Percentiles rank a stretch among this genome's conserved stretches.
These are phyloP conservation scores for Hydrangea macrophylla DNA, from an alignment of 148 eudicot species.

Conservation along the genomic window DNA sequence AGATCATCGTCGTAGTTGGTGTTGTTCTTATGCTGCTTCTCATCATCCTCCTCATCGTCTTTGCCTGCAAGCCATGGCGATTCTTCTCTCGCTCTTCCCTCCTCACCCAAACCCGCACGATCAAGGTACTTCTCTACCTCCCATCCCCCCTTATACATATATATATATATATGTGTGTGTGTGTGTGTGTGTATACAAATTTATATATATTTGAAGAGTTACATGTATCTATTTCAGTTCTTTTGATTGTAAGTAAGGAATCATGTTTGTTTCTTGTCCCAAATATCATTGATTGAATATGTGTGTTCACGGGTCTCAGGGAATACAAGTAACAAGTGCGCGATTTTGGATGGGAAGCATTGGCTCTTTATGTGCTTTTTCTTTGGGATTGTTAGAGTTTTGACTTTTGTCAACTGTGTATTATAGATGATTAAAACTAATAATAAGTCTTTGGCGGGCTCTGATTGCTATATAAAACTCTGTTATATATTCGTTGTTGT, in stretches of 20 bases:
- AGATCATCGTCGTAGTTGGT: constrained; percentile 17
- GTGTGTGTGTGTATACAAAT: background rate
- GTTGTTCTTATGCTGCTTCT: constrained; percentile 50
- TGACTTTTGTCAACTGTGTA: background rate
- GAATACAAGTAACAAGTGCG: too few species aligned
- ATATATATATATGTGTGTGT: background rate
- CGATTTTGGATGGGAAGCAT: constrained; percentile 3
- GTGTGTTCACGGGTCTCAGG: background rate
- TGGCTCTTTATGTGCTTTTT: background rate
- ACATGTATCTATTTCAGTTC: background rate
- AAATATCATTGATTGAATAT: background rate
- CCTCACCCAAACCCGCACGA: constrained; percentile 33
- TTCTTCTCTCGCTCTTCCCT: constrained; percentile 28
- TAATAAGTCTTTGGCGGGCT: background rate
- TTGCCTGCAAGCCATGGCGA: constrained; percentile 86
- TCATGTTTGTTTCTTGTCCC: background rate
- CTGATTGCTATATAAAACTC: background rate
- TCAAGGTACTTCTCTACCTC: constrained; percentile 43
- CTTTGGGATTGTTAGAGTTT: background rate
- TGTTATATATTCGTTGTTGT: background rate
- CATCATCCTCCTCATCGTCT: constrained; percentile 48
- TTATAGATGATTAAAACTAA: background rate
- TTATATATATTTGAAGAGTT: background rate
- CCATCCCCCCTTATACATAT: too few species aligned
- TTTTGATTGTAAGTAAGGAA: constrained; percentile 6